Conservation (phyloP, 352 stramenopile genomes). For the Phytophthora megakarya region DNA sequence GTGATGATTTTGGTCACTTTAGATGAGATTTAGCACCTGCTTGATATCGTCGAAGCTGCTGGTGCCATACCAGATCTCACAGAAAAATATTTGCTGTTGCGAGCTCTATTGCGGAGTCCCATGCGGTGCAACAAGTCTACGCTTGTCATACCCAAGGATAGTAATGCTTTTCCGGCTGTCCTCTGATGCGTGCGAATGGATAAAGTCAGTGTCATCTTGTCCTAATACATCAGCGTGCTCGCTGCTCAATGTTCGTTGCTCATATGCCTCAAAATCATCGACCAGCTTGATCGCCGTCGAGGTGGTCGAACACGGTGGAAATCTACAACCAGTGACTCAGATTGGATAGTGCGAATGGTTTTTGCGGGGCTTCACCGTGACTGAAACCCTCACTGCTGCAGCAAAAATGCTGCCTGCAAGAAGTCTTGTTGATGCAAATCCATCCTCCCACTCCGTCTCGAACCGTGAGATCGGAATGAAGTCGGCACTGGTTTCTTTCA, state of each 20-base stretch:
- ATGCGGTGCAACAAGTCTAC: conserved; percentile 2
- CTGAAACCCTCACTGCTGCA: not conserved
- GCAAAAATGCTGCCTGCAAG: not conserved
- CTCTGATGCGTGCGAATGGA: not conserved
- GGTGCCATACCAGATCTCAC: not conserved
- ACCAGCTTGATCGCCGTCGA: conserved; percentile 4
- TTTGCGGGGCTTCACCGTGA: not conserved
- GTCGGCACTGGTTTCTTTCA: conserved; percentile 23
- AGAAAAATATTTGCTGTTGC: conserved; percentile 4
- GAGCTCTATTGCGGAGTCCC: no score
- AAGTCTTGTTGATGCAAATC: conserved; percentile 25
- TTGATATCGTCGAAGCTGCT: conserved; percentile 4
- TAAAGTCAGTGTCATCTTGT: conserved; percentile 28
- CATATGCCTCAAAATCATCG: not conserved
- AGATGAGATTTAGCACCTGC: conserved; percentile 5
- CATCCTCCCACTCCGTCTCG: conserved; percentile 3
- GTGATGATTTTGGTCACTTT: not conserved
- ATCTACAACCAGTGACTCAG: not conserved
- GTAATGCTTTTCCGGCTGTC: conserved; percentile 1
- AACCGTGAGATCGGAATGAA: conserved; percentile 23
- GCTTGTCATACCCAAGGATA: conserved; percentile 14
- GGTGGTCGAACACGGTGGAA: conserved; percentile 3
- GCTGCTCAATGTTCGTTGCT: conserved; percentile 9
- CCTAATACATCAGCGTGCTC: not conserved
- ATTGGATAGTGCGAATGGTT: conserved; percentile 23